Conservation (phyloP, 1,284 basidiomycete species). For the Leccinum subrobustum region DNA sequence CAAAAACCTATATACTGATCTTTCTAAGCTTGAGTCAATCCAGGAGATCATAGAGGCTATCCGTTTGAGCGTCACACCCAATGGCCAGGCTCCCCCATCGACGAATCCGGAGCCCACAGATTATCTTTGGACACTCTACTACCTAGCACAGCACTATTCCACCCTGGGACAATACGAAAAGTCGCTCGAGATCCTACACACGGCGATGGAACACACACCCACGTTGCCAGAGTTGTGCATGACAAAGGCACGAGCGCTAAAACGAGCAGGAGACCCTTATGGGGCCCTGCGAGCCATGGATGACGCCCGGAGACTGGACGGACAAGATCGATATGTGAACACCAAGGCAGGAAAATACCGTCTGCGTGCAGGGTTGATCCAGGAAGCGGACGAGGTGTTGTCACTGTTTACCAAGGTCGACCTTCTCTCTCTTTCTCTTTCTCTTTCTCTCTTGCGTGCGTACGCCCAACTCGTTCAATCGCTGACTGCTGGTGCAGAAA, state of each 20-base stretch:
- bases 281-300: conserved; percentile 81
- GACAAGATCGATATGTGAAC: conserved; percentile 96
- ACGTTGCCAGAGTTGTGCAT: conserved; percentile 92
- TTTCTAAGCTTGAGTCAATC: conserved; percentile 65
- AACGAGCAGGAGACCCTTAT: conserved; percentile 80
- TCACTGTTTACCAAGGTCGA: conserved; percentile 87
- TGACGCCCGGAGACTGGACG: conserved; percentile 83
- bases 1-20: conserved; percentile 78
- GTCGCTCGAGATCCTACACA: conserved; percentile 68
- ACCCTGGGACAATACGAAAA: conserved; percentile 53
- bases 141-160: conserved; percentile 90
- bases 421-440: not conserved
- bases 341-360: conserved; percentile 93
- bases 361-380: conserved; percentile 75
- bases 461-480: not conserved
- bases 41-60: conserved; percentile 71
- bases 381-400: conserved; percentile 72
- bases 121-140: conserved; percentile 95
- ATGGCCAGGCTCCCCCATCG: conserved; percentile 28
- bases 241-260: conserved; percentile 82
- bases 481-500: conserved; percentile 52
- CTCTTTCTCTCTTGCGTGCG: not conserved
- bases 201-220: conserved; percentile 82
- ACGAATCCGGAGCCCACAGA: conserved; percentile 69
- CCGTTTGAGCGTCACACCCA: conserved; percentile 36